Base-by-base conservation (phyloP, 2,329 filamentous ascomycete species). In the Fusarium metavorans region DNA sequence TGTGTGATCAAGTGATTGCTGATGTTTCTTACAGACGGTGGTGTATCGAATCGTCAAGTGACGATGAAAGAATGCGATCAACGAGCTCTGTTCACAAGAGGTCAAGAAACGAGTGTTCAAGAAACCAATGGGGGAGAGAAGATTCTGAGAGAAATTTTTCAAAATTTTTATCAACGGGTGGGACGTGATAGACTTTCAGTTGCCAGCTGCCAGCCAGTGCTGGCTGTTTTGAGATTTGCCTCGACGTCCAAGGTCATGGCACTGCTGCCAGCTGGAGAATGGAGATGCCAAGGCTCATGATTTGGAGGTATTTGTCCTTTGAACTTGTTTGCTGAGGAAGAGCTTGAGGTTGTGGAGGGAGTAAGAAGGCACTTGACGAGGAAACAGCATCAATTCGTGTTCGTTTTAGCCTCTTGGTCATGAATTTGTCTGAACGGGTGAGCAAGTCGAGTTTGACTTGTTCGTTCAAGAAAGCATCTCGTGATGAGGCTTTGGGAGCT, bases 151-250 rank as follows among this genome's bases (percentile, higher is more conserved):
- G 32, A n/a, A 18, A 11, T 16, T 16, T 35, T 43, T 32, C 61
- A 25, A 10, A 6, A 52, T 52, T 52, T 52, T 32, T 27, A 27
- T 52, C 10, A 6, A 30, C 32, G 16, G 5, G 23, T 11, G 50
- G n/a, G 20, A 34, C 5, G n/a, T 6, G 10, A 25, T 13, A 25
- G 4, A 39, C 13, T 20, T n/a, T 13, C 27, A 52, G n/a, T n/a
- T 45, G 62, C 16, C 62, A 43, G 48, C 62, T 64, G 50, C 27
- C 58, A 45, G 62, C 20, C 48, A 64, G 27, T 64, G 62, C 50
- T 11, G 27, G 23, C 18, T 14, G 59, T 8, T 27, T 4, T 32
- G 43, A 9, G 9, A 14, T 25, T 23, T 52, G 10, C 11, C 27
- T 52, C 18, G 25, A 30, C 18, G 18, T 52, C 0, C 2, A 30